A percentile compares a stretch with the other conserved stretches of the same genome.
Conservation (phyloP, 225 moss, liverwort and hornwort genomes). For the Thuidium tamariscinum region DNA sequence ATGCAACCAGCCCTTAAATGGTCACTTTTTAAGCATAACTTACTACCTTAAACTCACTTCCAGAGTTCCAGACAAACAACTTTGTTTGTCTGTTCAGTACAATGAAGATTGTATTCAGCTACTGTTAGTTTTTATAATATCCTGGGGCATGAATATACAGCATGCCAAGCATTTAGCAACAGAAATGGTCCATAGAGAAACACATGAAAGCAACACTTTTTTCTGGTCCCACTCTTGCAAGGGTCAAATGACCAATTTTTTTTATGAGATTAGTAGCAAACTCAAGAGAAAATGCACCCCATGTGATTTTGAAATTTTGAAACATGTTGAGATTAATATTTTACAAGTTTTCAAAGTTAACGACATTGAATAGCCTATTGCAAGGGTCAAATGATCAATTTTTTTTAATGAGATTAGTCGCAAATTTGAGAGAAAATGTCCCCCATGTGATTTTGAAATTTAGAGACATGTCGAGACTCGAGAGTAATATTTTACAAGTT, state of each 20-base stretch:
- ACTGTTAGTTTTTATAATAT: no score
- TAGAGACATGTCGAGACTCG: accelerated
- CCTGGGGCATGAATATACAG: background rate
- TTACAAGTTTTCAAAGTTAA: background rate
- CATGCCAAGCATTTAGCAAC: background rate
- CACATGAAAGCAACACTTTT: background rate
- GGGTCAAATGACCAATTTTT: background rate
- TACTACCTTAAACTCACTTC: no score
- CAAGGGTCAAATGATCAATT: background rate
- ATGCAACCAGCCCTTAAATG: no score
- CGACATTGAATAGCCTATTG: accelerated
- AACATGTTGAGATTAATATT: background rate
- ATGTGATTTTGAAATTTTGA: background rate
- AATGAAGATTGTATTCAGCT: background rate
- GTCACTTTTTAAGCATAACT: no score
- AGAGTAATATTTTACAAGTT: background rate
- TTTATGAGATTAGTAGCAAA: background rate
- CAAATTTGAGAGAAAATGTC: background rate
- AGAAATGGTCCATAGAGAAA: no score
- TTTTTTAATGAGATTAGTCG: no score
- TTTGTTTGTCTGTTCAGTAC: background rate
- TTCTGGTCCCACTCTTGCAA: background rate
- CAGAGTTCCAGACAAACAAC: background rate
- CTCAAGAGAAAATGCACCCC: background rate
- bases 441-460: background rate